Percentiles rank a stretch among this genome's conserved stretches.
These are phyloP conservation scores for Eimeria brunetti DNA, from an alignment of 169 alveolate species.

Conservation along the genomic window DNA sequence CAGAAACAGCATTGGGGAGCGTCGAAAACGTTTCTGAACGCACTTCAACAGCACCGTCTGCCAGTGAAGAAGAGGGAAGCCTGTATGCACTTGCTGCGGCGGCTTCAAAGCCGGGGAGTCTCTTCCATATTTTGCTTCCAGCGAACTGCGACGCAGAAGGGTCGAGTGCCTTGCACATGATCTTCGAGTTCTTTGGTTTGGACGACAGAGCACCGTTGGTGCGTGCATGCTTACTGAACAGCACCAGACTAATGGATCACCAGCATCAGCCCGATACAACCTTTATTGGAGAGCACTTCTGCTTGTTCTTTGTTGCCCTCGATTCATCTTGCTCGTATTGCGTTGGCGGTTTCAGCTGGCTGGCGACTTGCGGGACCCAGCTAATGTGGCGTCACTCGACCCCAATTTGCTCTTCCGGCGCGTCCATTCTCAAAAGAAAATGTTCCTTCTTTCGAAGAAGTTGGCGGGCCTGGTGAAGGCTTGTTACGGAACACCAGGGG, in stretches of 20 bases:
- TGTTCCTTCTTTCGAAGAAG: slow-evolving; percentile 55
- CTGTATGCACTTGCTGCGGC: slow-evolving; percentile 58
- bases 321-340: background rate
- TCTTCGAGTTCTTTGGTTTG: slow-evolving; percentile 66
- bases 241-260: background rate
- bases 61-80: slow-evolving; percentile 39
- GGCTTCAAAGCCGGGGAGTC: slow-evolving; percentile 73
- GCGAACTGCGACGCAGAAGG: slow-evolving; percentile 67
- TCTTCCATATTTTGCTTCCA: slow-evolving; percentile 67
- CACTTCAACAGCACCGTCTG: background rate
- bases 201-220: slow-evolving; percentile 34
- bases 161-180: slow-evolving; percentile 2
- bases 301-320: background rate
- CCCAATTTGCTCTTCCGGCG: slow-evolving; percentile 70
- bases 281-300: background rate
- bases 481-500: slow-evolving; percentile 30
- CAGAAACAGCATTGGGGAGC: background rate
- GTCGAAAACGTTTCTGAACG: background rate
- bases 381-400: slow-evolving; percentile 1
- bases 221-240: background rate
- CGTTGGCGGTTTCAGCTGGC: slow-evolving; percentile 45
- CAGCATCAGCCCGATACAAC: background rate
- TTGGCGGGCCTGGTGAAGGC: slow-evolving; percentile 57
- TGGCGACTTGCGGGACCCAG: slow-evolving; percentile 67
- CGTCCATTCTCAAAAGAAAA: slow-evolving; percentile 72